phyloP scores from a whole-genome alignment of 768 basidiomycete species.

The Mycena leptocephala region DNA sequence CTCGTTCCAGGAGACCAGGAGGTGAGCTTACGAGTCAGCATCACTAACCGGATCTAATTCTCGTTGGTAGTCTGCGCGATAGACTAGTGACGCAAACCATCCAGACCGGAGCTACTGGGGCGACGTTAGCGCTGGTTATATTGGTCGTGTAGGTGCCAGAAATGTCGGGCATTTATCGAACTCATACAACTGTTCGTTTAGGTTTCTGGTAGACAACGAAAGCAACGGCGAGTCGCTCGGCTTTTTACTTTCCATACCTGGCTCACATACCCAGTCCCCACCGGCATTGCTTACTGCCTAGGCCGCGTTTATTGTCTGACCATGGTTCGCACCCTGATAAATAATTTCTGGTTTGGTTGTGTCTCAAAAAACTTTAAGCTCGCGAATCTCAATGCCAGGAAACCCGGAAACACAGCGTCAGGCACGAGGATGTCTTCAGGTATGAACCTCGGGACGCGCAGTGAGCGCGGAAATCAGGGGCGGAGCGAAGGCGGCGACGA shows the following conservation, averaged over 20 bases:
- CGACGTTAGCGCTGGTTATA: background rate
- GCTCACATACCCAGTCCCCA: too few species aligned
- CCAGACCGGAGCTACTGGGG: background rate
- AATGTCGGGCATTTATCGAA: background rate
- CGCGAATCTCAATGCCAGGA: conserved; percentile 7
- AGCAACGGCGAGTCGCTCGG: background rate
- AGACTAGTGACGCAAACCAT: too few species aligned
- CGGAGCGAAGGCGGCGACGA: too few species aligned
- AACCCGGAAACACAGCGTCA: background rate
- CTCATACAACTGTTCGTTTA: background rate
- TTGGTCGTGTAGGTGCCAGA: background rate
- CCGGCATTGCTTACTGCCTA: too few species aligned
- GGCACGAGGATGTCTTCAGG: background rate
- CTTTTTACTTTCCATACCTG: background rate
- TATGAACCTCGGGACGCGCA: background rate
- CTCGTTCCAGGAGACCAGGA: background rate
- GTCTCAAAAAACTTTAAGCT: too few species aligned
- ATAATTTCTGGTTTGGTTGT: too few species aligned
- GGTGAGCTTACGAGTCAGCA: background rate
- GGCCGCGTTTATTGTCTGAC: too few species aligned
- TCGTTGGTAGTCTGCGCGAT: too few species aligned
- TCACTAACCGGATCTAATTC: too few species aligned
- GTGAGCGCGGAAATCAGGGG: too few species aligned
- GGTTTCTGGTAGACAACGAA: background rate
- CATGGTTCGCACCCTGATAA: too few species aligned